Percentiles rank a stretch among this genome's conserved stretches.
Evolutionary conservation across 2,329 filamentous ascomycete genomes (phyloP).

Genomic region (Arthrobotrys megalospora): DNA sequence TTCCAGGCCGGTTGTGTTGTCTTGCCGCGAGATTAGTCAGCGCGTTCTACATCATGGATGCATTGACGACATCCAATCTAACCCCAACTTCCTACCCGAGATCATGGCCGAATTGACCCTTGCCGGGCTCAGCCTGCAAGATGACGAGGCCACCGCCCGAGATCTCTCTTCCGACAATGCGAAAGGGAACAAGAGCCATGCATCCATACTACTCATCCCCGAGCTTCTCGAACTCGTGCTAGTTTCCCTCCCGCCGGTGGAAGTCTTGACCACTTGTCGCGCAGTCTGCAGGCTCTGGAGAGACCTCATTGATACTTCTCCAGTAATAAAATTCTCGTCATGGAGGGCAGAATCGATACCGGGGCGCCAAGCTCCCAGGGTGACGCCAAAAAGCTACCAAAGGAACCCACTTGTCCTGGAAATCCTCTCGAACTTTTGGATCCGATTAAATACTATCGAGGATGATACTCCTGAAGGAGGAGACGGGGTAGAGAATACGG

Average conservation of each 20-base stretch:
- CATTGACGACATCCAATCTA: neutral
- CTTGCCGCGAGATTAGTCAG: neutral
- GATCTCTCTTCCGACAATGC: neutral
- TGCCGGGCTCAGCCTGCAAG: neutral
- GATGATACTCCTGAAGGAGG: neutral
- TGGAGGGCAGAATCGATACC: conserved; percentile 25
- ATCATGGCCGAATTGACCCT: neutral
- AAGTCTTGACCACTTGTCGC: conserved; percentile 40
- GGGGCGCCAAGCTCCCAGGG: conserved; percentile 15
- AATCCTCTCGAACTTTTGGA: conserved; percentile 35
- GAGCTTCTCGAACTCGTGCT: conserved; percentile 44
- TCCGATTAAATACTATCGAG: conserved; percentile 14
- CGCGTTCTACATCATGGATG: neutral
- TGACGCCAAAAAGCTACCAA: neutral
- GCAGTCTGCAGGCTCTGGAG: conserved; percentile 38
- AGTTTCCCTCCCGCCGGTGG: conserved; percentile 17
- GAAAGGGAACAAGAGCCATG: neutral
- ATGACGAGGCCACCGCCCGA: neutral
- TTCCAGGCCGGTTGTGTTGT: conserved; percentile 6
- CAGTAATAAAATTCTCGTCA: conserved; percentile 29
- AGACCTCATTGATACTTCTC: conserved; percentile 31
- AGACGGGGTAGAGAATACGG: neutral
- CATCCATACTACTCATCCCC: conserved; percentile 33
- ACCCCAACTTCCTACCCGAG: neutral
- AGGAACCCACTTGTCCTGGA: conserved; percentile 25